phyloP scores from a whole-genome alignment of 139 green algal species.

The Chlamydomonas urium region DNA sequence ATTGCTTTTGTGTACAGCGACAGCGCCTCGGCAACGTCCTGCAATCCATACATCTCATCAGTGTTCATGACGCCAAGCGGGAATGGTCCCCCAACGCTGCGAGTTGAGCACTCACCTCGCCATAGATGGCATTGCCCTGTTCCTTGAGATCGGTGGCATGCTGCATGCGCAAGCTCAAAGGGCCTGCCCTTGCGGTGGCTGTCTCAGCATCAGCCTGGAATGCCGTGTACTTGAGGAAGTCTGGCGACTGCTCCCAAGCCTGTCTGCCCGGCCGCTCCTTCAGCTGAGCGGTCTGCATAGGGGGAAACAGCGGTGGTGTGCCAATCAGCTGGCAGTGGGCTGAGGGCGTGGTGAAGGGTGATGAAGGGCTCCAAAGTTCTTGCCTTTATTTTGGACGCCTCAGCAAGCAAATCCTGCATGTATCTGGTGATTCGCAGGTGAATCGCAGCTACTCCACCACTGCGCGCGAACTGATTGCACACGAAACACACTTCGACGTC shows the following conservation, averaged over 20 bases:
- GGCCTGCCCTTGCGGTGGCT: background rate
- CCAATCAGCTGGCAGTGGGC: too few relatives aligned
- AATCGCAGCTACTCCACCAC: too few relatives aligned
- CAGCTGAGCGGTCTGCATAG: conserved; percentile 10
- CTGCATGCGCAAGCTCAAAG: background rate
- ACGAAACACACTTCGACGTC: too few relatives aligned
- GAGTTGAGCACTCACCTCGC: conserved; percentile 16
- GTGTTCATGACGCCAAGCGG: too few relatives aligned
- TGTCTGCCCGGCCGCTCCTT: conserved; percentile 18
- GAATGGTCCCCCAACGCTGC: too few relatives aligned
- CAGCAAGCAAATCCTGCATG: conserved; percentile 14
- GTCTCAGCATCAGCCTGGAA: conserved; percentile 10
- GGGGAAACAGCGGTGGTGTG: too few relatives aligned
- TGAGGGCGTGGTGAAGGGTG: too few relatives aligned
- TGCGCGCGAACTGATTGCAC: too few relatives aligned
- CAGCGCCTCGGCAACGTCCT: conserved; percentile 23
- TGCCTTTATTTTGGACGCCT: conserved; percentile 27
- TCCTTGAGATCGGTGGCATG: conserved; percentile 18
- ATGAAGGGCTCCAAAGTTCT: too few relatives aligned
- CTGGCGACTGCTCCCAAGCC: conserved; percentile 30
- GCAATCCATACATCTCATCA: conserved; percentile 7
- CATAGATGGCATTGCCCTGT: conserved; percentile 17
- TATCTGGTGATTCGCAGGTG: too few relatives aligned
- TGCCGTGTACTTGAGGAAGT: conserved; percentile 29
- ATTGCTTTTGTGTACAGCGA: conserved; percentile 23